Conservation (phyloP, 2,329 filamentous ascomycete genomes). For the Aspergillus pseudoterreus region DNA sequence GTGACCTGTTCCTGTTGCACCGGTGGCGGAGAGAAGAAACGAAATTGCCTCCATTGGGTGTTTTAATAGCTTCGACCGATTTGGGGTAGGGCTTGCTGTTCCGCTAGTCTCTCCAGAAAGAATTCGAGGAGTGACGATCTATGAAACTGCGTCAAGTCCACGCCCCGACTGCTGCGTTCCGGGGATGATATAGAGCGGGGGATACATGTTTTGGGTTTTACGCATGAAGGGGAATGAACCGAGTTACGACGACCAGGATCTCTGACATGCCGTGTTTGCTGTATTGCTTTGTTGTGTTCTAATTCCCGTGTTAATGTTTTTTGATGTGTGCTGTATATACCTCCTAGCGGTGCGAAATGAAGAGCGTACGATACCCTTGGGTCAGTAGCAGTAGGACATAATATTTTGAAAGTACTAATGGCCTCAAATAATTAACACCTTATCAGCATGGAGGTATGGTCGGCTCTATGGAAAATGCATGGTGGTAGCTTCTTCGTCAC, state of each 20-base stretch:
- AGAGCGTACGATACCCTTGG: slow-evolving; percentile 35
- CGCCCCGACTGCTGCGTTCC: background rate
- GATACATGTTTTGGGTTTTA: slow-evolving; percentile 3
- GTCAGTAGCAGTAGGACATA: background rate
- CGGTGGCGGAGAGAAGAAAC: no score
- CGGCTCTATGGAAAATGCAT: background rate
- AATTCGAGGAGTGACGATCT: slow-evolving; percentile 1
- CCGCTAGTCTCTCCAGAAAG: no score
- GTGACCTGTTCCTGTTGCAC: background rate
- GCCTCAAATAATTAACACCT: background rate
- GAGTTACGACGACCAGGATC: slow-evolving; percentile 7
- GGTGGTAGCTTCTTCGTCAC: slow-evolving; percentile 16
- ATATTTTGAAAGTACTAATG: no score
- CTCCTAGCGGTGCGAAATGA: slow-evolving; percentile 34
- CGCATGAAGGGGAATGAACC: slow-evolving; percentile 2
- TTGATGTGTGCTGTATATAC: slow-evolving; percentile 37
- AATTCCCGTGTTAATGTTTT: slow-evolving; percentile 20
- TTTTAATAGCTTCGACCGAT: no score
- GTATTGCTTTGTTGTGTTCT: slow-evolving; percentile 11
- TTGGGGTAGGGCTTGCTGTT: no score
- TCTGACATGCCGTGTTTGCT: slow-evolving; percentile 7
- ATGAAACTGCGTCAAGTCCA: background rate
- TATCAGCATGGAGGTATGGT: background rate
- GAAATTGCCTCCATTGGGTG: no score
- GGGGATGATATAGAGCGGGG: background rate